A percentile compares a stretch with the other conserved stretches of the same genome.
phyloP scores from a whole-genome alignment of 202 grass and related monocot species.

The Bolboschoenoplectus hybrid region DNA sequence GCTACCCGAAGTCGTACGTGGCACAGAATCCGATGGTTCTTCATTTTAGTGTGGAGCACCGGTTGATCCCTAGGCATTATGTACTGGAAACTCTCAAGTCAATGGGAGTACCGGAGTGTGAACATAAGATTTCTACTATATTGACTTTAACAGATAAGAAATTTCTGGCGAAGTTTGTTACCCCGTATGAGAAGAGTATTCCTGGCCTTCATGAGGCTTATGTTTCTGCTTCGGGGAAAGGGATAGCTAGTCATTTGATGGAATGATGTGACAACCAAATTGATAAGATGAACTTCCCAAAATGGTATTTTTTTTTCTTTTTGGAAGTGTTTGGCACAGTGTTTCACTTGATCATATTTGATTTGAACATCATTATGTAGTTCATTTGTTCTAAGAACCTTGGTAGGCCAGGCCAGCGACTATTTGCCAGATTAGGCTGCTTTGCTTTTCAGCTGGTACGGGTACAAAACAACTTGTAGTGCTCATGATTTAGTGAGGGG shows the following conservation, averaged over 20 bases:
- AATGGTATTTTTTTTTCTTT: neutral
- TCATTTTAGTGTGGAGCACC: neutral
- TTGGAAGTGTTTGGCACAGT: neutral
- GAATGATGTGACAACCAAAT: neutral
- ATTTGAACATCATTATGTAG: neutral
- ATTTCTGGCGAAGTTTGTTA: conserved; percentile 27
- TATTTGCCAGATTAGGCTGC: neutral
- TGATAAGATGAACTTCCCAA: neutral
- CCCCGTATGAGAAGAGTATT: neutral
- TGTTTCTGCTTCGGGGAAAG: conserved; percentile 20
- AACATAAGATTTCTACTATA: conserved; percentile 2
- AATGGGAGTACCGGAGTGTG: neutral
- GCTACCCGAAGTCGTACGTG: neutral
- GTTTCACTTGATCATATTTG: conserved; percentile 6
- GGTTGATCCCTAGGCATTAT: conserved; percentile 20
- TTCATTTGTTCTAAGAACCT: neutral
- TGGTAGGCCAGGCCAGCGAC: neutral
- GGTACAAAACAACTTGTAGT: neutral
- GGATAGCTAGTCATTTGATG: neutral
- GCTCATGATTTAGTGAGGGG: neutral
- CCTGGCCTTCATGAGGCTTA: conserved; percentile 7
- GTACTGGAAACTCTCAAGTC: conserved; percentile 25
- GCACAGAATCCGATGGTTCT: neutral
- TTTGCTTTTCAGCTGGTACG: neutral
- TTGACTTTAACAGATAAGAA: neutral